Evolutionary conservation across 2,329 filamentous ascomycete genomes (phyloP).

Genomic region (Aspergillus fumigatiaffinis): DNA sequence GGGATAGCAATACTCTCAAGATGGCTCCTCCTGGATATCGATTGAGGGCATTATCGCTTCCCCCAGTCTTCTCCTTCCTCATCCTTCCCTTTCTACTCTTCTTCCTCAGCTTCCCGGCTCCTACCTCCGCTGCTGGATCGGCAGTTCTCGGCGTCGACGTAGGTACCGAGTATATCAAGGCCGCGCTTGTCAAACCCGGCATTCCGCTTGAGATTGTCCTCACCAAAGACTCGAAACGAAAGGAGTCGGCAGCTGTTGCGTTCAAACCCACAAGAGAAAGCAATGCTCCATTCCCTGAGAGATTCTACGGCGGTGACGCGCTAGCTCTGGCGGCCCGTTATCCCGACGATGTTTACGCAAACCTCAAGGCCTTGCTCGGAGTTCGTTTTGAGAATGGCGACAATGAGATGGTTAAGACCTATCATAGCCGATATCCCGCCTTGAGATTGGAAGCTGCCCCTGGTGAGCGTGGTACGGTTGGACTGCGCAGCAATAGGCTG

Average conservation of each 20-base stretch:
- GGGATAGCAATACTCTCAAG: constrained; percentile 3
- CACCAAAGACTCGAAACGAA: constrained; percentile 95
- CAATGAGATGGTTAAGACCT: constrained; percentile 60
- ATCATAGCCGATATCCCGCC: constrained; percentile 72
- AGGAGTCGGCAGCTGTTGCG: constrained; percentile 84
- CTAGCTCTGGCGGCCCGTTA: constrained; percentile 82
- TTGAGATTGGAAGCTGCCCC: constrained; percentile 59
- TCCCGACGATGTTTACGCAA: constrained; percentile 89
- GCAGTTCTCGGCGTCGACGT: constrained; percentile 90
- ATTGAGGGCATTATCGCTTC: constrained; percentile 19
- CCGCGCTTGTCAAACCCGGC: constrained; percentile 89
- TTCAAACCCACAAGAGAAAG: constrained; percentile 80
- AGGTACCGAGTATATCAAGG: constrained; percentile 96
- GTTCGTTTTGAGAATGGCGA: constrained; percentile 48
- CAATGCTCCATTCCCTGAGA: constrained; percentile 72
- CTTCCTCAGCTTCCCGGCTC: constrained; percentile 52
- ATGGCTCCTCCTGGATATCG: constrained; percentile 31
- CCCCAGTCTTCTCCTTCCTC: constrained; percentile 40
- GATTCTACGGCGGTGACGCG: constrained; percentile 88
- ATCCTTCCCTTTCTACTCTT: constrained; percentile 51
- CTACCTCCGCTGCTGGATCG: constrained; percentile 59
- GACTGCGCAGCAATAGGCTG: constrained; percentile 74
- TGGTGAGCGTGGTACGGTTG: constrained; percentile 61
- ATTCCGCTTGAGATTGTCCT: constrained; percentile 96
- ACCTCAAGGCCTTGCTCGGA: constrained; percentile 87